Base-by-base conservation (phyloP, 177 flowering plant genomes). In the Vitis hybrid region DNA sequence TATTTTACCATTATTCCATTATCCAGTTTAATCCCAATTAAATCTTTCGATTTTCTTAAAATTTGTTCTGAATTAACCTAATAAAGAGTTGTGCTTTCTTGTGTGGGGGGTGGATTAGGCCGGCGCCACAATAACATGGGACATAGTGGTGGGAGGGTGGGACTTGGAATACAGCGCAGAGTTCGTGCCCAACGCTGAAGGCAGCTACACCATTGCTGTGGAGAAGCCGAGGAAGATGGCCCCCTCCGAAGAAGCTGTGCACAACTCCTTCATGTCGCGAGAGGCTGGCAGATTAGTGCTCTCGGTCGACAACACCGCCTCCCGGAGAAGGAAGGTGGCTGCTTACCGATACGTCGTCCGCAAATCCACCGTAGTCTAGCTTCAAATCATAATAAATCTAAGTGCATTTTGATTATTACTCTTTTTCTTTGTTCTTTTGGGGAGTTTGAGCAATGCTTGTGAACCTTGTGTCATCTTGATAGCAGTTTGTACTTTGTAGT, bases 101-200 rank as follows among this genome's bases (percentile, higher is more conserved):
- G 22, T 8, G 11, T 10, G 16, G 48, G 48, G 1, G 20, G 16
- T 51, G 26, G 19, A 53, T 20, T 53, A 93, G 99, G 92, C 67
- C 22, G 97, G 90, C 7, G 90, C 98, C 53, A 90, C 97, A 5
- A 92, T 96, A 39, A 81, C 89, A 59, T 96, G 99, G 99, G 99
- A 96, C 71, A 61, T 96, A n/a, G 97, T 89, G 18, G 98, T 92
- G 29, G 97, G 93, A 45, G 98, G 99, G 0, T 96, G 99, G 99
- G 99, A 96, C 10, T 75, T 96, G 82, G 95, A 92, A 5, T 96
- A 96, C 88, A 79, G 90, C 29, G 99, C 89, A 0, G 99, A 96
- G 74, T 96, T 86, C 69, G 82, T 90, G 54, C 99, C 99, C 0
- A 78, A 65, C 60, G 87, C 87, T 0, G 78, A 87, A 67, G 90